These are phyloP conservation scores for Neurospora sp. DNA, from an alignment of 2,329 filamentous ascomycete species.

Conservation along the genomic window DNA sequence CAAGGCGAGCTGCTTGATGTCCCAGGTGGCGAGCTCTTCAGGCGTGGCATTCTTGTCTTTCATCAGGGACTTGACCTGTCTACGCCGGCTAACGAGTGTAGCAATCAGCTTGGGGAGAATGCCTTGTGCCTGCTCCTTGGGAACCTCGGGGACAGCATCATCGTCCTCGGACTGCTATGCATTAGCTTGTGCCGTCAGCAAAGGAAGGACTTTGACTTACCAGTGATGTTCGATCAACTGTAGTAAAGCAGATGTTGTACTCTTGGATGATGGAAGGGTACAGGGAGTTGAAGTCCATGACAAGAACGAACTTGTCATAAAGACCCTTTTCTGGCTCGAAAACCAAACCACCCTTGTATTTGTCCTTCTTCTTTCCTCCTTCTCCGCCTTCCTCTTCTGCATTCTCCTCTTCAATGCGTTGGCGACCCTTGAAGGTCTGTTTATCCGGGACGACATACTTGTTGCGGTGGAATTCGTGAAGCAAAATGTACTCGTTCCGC, in stretches of 20 bases:
- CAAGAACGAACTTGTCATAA: slow-evolving; percentile 95
- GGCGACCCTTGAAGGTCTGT: slow-evolving; percentile 66
- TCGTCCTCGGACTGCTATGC: slow-evolving; percentile 58
- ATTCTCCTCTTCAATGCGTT: slow-evolving; percentile 61
- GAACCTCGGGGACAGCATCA: slow-evolving; percentile 82
- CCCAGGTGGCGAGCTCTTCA: slow-evolving; percentile 88
- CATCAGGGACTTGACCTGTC: slow-evolving; percentile 94
- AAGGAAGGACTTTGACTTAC: slow-evolving; percentile 40
- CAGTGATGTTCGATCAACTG: slow-evolving; percentile 67
- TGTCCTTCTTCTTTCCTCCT: slow-evolving; percentile 87
- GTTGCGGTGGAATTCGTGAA: slow-evolving; percentile 92
- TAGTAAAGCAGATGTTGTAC: slow-evolving; percentile 99
- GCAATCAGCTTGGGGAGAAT: slow-evolving; percentile 86
- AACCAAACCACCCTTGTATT: slow-evolving; percentile 96
- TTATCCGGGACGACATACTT: slow-evolving; percentile 99
- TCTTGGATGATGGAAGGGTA: slow-evolving; percentile 99
- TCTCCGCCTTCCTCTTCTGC: slow-evolving; percentile 60
- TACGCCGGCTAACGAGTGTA: slow-evolving; percentile 78
- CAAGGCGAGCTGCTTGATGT: slow-evolving; percentile 92
- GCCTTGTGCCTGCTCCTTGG: slow-evolving; percentile 66
- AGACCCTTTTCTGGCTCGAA: slow-evolving; percentile 96
- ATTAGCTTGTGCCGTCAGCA: slow-evolving; percentile 3
- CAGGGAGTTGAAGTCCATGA: slow-evolving; percentile 99
- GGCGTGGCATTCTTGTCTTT: slow-evolving; percentile 80
- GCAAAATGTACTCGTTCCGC: slow-evolving; percentile 96